A percentile compares a stretch with the other conserved stretches of the same genome.
These are phyloP conservation scores for Trichosanthes cucumerina DNA, from an alignment of 306 rosid species.

Conservation along the genomic window DNA sequence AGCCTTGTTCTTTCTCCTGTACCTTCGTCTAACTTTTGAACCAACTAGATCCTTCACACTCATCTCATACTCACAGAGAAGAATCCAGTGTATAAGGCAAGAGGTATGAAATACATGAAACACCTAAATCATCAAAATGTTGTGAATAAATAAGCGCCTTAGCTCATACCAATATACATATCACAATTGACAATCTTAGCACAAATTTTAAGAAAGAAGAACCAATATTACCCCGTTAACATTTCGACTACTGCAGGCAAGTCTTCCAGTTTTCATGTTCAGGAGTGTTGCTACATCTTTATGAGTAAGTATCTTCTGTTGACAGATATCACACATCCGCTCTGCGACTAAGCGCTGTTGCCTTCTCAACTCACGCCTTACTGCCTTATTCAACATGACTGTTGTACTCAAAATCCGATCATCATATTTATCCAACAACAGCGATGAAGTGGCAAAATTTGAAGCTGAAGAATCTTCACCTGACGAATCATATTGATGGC, in stretches of 20 bases:
- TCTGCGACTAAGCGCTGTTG: conserved; percentile 68
- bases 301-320: conserved; percentile 85
- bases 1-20: conserved; percentile 38
- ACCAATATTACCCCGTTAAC: conserved; percentile 51
- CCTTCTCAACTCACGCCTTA: conserved; percentile 67
- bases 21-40: conserved; percentile 35
- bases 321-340: conserved; percentile 78
- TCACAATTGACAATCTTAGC: background rate
- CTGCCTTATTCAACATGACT: conserved; percentile 45
- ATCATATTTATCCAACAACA: conserved; percentile 30
- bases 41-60: conserved; percentile 30
- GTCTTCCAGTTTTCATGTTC: conserved; percentile 63
- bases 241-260: conserved; percentile 82
- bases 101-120: conserved; percentile 83
- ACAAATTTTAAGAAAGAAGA: background rate
- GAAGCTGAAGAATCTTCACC: conserved; percentile 54
- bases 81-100: conserved; percentile 78
- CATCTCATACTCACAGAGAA: conserved; percentile 56
- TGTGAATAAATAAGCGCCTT: conserved; percentile 2
- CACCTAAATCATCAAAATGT: conserved; percentile 35
- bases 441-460: conserved; percentile 26
- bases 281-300: conserved; percentile 82
- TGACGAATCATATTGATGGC: conserved; percentile 50
- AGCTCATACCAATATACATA: background rate
- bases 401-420: conserved; percentile 44